Conservation (phyloP, 2,329 filamentous ascomycete genomes). For the Geoglossum cookeanum region DNA sequence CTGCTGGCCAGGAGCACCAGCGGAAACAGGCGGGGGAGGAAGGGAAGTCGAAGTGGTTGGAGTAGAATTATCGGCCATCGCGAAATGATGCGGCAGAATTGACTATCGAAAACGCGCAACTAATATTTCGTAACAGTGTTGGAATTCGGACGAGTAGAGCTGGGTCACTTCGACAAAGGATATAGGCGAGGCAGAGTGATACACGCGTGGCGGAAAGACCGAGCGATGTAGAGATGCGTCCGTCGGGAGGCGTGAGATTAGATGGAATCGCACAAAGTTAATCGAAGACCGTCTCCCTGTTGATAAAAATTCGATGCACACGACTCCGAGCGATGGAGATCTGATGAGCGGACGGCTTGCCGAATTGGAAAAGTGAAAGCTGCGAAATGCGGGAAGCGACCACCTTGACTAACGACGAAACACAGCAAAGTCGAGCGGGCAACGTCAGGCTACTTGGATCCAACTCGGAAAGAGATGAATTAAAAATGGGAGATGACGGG, state of each 20-base stretch:
- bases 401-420: slow-evolving; percentile 1
- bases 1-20: slow-evolving; percentile 45
- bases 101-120: background rate
- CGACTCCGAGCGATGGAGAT: background rate
- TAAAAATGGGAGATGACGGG: slow-evolving; percentile 7
- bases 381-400: slow-evolving; percentile 8
- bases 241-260: slow-evolving; percentile 1
- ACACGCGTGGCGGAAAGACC: background rate
- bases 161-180: background rate
- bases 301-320: slow-evolving; percentile 1
- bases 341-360: background rate
- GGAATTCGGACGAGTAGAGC: background rate
- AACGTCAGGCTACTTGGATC: slow-evolving; percentile 1
- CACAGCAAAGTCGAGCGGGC: background rate
- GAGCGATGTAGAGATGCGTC: slow-evolving; percentile 5
- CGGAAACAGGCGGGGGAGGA: slow-evolving; percentile 47
- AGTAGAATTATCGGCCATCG: slow-evolving; percentile 63
- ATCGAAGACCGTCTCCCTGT: background rate
- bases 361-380: slow-evolving; percentile 9
- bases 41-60: slow-evolving; percentile 44
- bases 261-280: slow-evolving; percentile 1
- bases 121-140: background rate
- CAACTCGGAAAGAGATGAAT: slow-evolving; percentile 4
- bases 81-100: slow-evolving; percentile 13
- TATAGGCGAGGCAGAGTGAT: background rate